These are phyloP conservation scores for Stephanodiscus triporus DNA, from an alignment of 108 stramenopile species.

Conservation along the genomic window DNA sequence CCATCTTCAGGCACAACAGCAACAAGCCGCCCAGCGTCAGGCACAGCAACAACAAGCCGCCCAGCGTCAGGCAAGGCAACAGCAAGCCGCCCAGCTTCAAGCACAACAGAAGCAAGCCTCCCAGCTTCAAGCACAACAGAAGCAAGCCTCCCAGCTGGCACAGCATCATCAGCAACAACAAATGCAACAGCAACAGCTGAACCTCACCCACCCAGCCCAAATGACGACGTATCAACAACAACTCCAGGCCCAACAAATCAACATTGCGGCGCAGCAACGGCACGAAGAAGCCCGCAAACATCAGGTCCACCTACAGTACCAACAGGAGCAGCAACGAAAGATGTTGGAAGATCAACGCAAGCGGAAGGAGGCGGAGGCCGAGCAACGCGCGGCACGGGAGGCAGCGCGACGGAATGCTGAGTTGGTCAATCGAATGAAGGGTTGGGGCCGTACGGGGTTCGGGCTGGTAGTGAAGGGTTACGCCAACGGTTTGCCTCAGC, in stretches of 20 bases:
- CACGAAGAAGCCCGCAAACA: slow-evolving; percentile 40
- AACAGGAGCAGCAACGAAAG: slow-evolving; percentile 19
- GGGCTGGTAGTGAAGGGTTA: slow-evolving; percentile 38
- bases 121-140: slow-evolving; percentile 14
- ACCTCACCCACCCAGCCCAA: slow-evolving; percentile 6
- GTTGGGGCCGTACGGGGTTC: slow-evolving; percentile 42
- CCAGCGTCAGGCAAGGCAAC: slow-evolving; percentile 23
- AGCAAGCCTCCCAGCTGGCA: not conserved
- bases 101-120: slow-evolving; percentile 11
- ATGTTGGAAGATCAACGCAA: slow-evolving; percentile 36
- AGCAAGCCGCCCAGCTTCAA: slow-evolving; percentile 19
- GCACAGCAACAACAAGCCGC: slow-evolving; percentile 6
- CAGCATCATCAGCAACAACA: slow-evolving; percentile 18
- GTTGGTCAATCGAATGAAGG: slow-evolving; percentile 29
- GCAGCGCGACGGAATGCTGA: not conserved
- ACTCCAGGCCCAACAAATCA: slow-evolving; percentile 23
- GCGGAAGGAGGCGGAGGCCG: slow-evolving; percentile 34
- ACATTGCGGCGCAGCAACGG: slow-evolving; percentile 26
- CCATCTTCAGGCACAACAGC: slow-evolving; percentile 6
- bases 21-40: not conserved
- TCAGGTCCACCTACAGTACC: slow-evolving; percentile 27
- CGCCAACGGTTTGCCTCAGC: slow-evolving; percentile 18
- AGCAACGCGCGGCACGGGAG: slow-evolving; percentile 22
- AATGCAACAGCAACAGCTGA: slow-evolving; percentile 28
- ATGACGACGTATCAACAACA: slow-evolving; percentile 25